Evolutionary conservation across 805 yeast genomes (phyloP).

Genomic region (Peterozyma xylosa): DNA sequence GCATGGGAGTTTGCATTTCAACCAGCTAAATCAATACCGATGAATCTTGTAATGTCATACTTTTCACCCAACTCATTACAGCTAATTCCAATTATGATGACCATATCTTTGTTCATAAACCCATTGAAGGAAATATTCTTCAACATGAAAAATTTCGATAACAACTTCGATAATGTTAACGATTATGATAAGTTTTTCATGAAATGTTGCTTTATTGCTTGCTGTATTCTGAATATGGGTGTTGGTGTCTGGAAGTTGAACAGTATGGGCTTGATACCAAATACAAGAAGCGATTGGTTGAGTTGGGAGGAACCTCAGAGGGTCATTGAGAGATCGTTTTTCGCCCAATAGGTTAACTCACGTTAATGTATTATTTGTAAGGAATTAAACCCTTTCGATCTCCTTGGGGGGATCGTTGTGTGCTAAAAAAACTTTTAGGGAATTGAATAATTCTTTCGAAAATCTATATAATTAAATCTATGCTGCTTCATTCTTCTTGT

Average conservation of each 20-base stretch:
- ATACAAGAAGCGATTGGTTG: slow-evolving; percentile 83
- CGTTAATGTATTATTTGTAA: too few relatives aligned
- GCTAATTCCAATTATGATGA: slow-evolving; percentile 85
- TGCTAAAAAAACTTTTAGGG: too few relatives aligned
- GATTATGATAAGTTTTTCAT: slow-evolving; percentile 15
- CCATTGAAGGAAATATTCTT: slow-evolving; percentile 67
- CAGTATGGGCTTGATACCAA: slow-evolving; percentile 87
- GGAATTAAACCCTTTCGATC: too few relatives aligned
- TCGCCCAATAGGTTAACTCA: neutral
- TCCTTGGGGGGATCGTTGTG: too few relatives aligned
- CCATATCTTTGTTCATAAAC: slow-evolving; percentile 71
- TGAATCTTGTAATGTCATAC: slow-evolving; percentile 85
- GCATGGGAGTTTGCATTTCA: slow-evolving; percentile 83
- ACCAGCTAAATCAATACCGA: slow-evolving; percentile 81
- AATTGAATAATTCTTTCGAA: too few relatives aligned
- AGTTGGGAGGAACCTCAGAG: slow-evolving; percentile 59
- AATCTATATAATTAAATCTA: too few relatives aligned
- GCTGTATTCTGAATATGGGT: slow-evolving; percentile 48
- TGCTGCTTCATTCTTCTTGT: neutral
- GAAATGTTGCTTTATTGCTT: slow-evolving; percentile 20
- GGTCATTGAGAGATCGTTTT: slow-evolving; percentile 12
- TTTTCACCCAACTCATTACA: slow-evolving; percentile 90
- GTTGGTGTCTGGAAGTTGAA: slow-evolving; percentile 83
- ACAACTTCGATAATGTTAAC: slow-evolving; percentile 6
- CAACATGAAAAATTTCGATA: slow-evolving; percentile 46